Evolutionary conservation across 2,329 filamentous ascomycete species (phyloP).

Genomic region (Grosmannia penicillata): DNA sequence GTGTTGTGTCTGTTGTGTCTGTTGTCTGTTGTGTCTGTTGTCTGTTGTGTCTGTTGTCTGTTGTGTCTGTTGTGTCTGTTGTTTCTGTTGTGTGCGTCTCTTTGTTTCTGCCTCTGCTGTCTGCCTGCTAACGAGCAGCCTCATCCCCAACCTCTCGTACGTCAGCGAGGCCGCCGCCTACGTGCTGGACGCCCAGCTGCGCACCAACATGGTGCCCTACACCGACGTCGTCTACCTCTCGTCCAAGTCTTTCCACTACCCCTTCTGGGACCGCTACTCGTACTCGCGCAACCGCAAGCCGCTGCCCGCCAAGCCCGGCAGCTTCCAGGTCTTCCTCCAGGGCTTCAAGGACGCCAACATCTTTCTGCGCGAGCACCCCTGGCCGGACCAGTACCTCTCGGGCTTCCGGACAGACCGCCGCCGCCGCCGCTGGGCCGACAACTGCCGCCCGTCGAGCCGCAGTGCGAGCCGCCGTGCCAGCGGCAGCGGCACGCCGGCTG

Average conservation of each 20-base stretch:
- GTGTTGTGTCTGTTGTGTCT: neutral
- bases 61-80: neutral
- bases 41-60: neutral
- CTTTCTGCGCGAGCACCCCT: conserved; percentile 87
- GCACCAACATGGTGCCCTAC: conserved; percentile 86
- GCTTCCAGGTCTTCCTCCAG: conserved; percentile 94
- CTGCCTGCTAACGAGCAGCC: conserved; percentile 23
- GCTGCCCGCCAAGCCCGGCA: conserved; percentile 79
- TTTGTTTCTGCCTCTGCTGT: neutral
- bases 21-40: neutral
- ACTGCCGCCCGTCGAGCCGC: conserved; percentile 50
- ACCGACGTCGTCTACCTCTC: conserved; percentile 90
- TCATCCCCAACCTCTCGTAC: conserved; percentile 95
- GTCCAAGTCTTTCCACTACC: conserved; percentile 95
- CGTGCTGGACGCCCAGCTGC: conserved; percentile 78
- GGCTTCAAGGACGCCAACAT: conserved; percentile 95
- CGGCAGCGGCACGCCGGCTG: neutral
- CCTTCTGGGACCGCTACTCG: conserved; percentile 86
- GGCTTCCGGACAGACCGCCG: conserved; percentile 52
- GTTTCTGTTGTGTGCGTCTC: neutral
- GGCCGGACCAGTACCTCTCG: conserved; percentile 75
- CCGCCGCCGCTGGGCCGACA: conserved; percentile 65
- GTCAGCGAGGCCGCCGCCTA: conserved; percentile 96
- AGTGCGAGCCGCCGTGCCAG: conserved; percentile 22
- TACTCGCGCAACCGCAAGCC: conserved; percentile 78